Conservation (phyloP, 139 green algal species). For the Trebouxia sp. region DNA sequence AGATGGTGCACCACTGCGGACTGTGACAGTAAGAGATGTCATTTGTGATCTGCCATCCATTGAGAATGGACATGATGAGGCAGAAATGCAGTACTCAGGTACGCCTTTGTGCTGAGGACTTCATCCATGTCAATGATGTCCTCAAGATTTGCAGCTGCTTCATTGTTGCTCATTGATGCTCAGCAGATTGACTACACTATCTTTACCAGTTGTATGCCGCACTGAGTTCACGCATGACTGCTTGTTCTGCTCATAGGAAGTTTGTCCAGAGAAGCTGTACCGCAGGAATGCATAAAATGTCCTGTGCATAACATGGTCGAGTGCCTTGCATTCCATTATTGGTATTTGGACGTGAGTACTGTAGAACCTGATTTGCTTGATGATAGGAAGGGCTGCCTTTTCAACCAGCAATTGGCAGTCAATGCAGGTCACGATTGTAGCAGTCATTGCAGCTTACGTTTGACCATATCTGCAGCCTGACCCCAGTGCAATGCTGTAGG, state of each 20-base stretch:
- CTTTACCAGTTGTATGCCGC: background rate
- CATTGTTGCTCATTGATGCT: background rate
- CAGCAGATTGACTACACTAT: background rate
- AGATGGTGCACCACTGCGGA: slow-evolving; percentile 78
- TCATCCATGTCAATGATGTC: background rate
- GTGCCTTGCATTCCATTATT: no score
- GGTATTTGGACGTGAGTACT: no score
- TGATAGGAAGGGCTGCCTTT: no score
- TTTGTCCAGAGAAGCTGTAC: background rate
- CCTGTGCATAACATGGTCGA: no score
- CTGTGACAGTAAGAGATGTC: slow-evolving; percentile 91
- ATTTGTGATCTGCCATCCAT: slow-evolving; percentile 92
- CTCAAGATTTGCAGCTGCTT: background rate
- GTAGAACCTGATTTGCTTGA: no score
- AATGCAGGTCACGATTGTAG: no score
- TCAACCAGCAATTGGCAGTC: no score
- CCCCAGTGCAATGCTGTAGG: background rate
- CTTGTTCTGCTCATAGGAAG: background rate
- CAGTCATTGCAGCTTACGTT: background rate
- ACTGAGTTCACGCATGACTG: background rate
- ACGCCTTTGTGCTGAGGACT: background rate
- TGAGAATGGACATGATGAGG: slow-evolving; percentile 71
- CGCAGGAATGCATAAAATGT: no score
- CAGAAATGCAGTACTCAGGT: slow-evolving; percentile 57
- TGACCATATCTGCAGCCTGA: background rate